Evolutionary conservation across 1,284 basidiomycete genomes (phyloP).

Genomic region (Sphagnurus paluster): DNA sequence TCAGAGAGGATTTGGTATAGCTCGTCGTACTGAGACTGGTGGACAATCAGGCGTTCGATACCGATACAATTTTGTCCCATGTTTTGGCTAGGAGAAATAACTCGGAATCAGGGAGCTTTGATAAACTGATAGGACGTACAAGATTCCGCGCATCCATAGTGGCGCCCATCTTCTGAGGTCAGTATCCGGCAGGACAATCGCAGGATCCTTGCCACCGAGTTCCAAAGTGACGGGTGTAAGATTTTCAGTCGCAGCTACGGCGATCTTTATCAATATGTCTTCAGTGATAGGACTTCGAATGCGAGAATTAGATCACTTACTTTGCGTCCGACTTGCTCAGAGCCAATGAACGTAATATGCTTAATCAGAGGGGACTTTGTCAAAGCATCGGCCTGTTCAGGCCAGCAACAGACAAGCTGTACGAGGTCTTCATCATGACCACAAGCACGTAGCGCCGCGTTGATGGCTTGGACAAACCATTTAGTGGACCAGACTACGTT

Average conservation of each 20-base stretch:
- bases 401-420: constrained; percentile 87
- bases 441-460: constrained; percentile 72
- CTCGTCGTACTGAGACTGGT: constrained; percentile 69
- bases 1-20: constrained; percentile 68
- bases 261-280: constrained; percentile 51
- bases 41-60: constrained; percentile 91
- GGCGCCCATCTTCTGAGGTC: constrained; percentile 71
- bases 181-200: constrained; percentile 73
- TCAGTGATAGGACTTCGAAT: not conserved
- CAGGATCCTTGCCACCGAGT: constrained; percentile 85
- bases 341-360: constrained; percentile 91
- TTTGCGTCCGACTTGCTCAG: constrained; percentile 85
- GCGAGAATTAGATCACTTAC: constrained; percentile 37
- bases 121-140: constrained; percentile 53
- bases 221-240: constrained; percentile 91
- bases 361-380: constrained; percentile 81
- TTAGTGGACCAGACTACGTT: constrained; percentile 87
- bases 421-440: constrained; percentile 83
- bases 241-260: constrained; percentile 78
- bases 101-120: not conserved
- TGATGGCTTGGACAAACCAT: constrained; percentile 81
- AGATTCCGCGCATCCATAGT: constrained; percentile 83
- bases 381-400: constrained; percentile 81
- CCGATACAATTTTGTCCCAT: constrained; percentile 97
- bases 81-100: constrained; percentile 64